Conservation (phyloP, 1,139 yeast genomes). For the Debaryomycetaceae sp. region DNA sequence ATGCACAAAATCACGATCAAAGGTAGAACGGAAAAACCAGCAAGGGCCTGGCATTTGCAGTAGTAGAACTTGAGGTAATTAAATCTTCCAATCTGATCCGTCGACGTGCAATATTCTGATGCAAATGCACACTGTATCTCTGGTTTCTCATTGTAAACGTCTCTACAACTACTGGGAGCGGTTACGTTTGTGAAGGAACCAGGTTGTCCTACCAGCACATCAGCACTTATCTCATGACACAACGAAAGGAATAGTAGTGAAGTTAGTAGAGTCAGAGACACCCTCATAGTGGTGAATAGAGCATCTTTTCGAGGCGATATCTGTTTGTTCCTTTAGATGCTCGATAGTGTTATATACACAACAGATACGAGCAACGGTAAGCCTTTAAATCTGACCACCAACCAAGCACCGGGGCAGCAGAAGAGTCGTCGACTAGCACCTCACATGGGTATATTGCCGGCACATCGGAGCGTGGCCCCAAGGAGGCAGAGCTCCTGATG, state of each 20-base stretch:
- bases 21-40: constrained; percentile 13
- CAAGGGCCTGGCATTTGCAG: constrained; percentile 18
- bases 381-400: no score
- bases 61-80: constrained; percentile 42
- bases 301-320: not conserved
- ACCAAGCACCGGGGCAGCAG: no score
- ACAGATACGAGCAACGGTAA: no score
- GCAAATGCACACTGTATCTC: constrained; percentile 44
- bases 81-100: constrained; percentile 35
- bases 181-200: no score
- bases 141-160: not conserved
- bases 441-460: no score
- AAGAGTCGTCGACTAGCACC: no score
- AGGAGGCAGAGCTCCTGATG: no score
- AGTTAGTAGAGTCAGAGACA: not conserved
- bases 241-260: not conserved
- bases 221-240: not conserved
- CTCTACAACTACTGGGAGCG: not conserved
- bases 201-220: no score
- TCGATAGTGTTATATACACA: not conserved
- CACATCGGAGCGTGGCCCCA: no score
- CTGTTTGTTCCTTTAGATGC: not conserved
- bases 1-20: constrained; percentile 24
- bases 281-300: not conserved
- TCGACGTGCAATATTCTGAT: constrained; percentile 28